Percentiles rank a stretch among this genome's conserved stretches.
phyloP scores from a whole-genome alignment of 2,329 filamentous ascomycete species.

The Pseudogymnoascus sp. region DNA sequence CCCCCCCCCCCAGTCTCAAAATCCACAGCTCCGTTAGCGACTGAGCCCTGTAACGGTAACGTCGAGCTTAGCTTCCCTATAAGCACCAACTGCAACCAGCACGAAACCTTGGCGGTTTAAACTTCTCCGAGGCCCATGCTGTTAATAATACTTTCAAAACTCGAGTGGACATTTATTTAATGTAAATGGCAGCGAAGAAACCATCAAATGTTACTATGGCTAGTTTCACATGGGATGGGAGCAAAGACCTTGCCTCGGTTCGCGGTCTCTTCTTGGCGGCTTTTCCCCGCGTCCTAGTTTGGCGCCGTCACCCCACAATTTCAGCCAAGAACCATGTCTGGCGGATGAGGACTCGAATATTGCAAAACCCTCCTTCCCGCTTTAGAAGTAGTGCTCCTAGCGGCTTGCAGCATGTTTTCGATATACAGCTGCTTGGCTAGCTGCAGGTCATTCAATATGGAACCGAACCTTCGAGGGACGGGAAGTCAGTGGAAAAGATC shows the following conservation, averaged over 20 bases:
- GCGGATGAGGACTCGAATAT: neutral
- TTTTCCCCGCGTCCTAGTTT: slow-evolving; percentile 4
- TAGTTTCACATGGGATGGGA: neutral
- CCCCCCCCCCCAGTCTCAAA: neutral
- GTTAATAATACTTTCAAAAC: neutral
- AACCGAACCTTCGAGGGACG: neutral
- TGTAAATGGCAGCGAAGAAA: neutral
- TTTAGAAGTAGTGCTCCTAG: neutral
- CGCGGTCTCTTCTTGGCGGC: neutral
- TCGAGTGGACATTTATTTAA: neutral
- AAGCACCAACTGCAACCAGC: neutral
- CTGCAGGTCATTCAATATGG: neutral
- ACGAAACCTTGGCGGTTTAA: neutral
- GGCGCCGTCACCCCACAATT: slow-evolving; percentile 3
- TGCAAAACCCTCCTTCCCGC: neutral
- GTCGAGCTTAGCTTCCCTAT: neutral
- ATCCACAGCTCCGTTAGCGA: neutral
- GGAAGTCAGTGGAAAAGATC: neutral
- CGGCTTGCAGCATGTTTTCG: neutral
- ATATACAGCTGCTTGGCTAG: neutral
- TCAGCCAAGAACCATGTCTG: neutral
- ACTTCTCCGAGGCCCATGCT: neutral
- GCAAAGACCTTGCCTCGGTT: neutral
- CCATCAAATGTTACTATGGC: neutral
- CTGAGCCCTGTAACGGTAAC: neutral